Evolutionary conservation across 371 early-diverging fungal species (phyloP).

Genomic region (Saksenaea vasiformis): DNA sequence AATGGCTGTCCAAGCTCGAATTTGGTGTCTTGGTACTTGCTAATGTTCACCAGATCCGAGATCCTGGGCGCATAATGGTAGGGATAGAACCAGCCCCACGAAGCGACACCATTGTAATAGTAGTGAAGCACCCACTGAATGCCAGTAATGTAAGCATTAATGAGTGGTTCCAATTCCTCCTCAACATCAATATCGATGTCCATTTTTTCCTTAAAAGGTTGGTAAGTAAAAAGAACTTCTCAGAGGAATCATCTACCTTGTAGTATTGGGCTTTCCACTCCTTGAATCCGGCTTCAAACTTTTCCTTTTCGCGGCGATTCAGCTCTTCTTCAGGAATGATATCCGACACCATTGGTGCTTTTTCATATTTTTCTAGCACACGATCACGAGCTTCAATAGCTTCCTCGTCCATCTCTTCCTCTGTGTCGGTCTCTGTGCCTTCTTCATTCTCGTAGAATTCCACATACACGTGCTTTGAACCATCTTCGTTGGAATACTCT

Average conservation of each 20-base stretch:
- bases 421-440: constrained; percentile 53
- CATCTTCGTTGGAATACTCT: constrained; percentile 41
- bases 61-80: constrained; percentile 99
- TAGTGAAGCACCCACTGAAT: constrained; percentile 98
- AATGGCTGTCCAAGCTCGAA: constrained; percentile 91
- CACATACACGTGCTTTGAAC: constrained; percentile 51
- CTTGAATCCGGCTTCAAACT: constrained; percentile 53
- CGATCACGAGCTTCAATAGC: constrained; percentile 68
- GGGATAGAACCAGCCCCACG: constrained; percentile 99
- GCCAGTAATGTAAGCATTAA: constrained; percentile 86
- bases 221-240: neutral
- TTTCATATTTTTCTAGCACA: constrained; percentile 67
- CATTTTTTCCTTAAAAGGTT: constrained; percentile 64
- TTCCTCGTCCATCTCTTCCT: constrained; percentile 49
- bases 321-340: constrained; percentile 40
- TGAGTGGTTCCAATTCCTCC: constrained; percentile 61
- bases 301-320: constrained; percentile 54
- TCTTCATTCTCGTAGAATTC: constrained; percentile 45
- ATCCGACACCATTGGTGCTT: constrained; percentile 63
- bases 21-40: constrained; percentile 52
- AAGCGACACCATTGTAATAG: constrained; percentile 94
- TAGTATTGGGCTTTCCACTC: constrained; percentile 79
- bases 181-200: constrained; percentile 55
- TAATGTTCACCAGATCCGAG: constrained; percentile 64
- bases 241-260: constrained; percentile 39